Conservation (phyloP, 352 stramenopile species). For the Globisporangium spinosum region DNA sequence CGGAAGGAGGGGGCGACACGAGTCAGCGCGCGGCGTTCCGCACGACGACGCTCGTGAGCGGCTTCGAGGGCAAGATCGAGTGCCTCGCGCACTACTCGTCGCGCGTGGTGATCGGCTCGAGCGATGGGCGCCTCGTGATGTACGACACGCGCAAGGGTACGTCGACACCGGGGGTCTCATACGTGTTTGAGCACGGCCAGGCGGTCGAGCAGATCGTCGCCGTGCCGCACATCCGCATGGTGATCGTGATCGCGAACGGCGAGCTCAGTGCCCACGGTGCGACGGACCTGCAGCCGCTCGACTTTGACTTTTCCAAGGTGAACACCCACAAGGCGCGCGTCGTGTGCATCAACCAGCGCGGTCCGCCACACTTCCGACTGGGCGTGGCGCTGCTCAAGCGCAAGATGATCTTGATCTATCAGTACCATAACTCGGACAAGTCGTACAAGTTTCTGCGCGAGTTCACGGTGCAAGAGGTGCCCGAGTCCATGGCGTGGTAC, state of each 20-base stretch:
- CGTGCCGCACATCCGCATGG: conserved; percentile 85
- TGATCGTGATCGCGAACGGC: conserved; percentile 78
- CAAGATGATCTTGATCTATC: conserved; percentile 75
- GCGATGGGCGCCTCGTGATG: conserved; percentile 80
- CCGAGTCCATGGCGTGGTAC: conserved; percentile 85
- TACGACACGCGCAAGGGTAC: conserved; percentile 86
- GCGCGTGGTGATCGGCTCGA: conserved; percentile 78
- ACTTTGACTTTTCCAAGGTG: conserved; percentile 78
- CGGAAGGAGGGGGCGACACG: conserved; percentile 19
- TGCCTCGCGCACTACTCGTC: conserved; percentile 86
- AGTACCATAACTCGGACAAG: conserved; percentile 81
- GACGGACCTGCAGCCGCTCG: conserved; percentile 72
- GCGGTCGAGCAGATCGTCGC: conserved; percentile 77
- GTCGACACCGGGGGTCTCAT: conserved; percentile 45
- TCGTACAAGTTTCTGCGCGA: conserved; percentile 75
- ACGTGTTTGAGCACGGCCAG: conserved; percentile 72
- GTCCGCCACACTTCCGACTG: conserved; percentile 78
- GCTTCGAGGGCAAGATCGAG: conserved; percentile 80
- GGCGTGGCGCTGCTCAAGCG: conserved; percentile 60
- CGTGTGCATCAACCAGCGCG: conserved; percentile 81
- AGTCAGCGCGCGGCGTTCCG: conserved; percentile 70
- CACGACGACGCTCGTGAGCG: conserved; percentile 62
- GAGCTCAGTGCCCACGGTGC: conserved; percentile 68
- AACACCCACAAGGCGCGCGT: conserved; percentile 69
- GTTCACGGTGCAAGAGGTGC: conserved; percentile 67